Base-by-base conservation (phyloP, 352 stramenopile species). In the Hyaloperonospora arabidopsidis region DNA sequence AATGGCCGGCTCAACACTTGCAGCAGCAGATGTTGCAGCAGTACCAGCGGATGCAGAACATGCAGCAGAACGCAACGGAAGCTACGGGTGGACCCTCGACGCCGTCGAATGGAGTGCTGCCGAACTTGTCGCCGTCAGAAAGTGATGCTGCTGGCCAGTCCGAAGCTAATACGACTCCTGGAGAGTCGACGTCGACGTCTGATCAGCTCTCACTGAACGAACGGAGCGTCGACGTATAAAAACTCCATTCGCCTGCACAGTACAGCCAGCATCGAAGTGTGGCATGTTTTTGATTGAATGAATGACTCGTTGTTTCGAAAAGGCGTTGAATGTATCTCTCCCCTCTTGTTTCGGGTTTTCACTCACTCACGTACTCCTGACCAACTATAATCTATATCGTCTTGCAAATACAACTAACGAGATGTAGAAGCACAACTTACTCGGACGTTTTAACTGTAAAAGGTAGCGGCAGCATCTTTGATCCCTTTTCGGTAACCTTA, bases 11-110 rank as follows among this genome's bases (percentile, higher is more conserved):
- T 57, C 78, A 75, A 45, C 84, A 94, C 46, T 49, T 92, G 40
- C 84, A 94, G 56, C 82, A 92, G 74, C 82, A 92, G 59, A 88
- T 94, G 78, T 61, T 94, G 14, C 84, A 94, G 68, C 84, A 94
- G 62, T 94, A 93, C 69, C 84, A 94, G 61, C 57, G 61, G 2
- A 69, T 69, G 57, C 79, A 93, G 61, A 75, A 68, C 34, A 84
- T 93, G 72, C 79, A 89, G 59, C 70, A 79, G 41, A 67, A 49
- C 18, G 45, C 49, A 36, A 36, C 56, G 1, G 47, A 32, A 11
- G 47, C 21, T 45, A 34, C 39, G 15, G 54, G 40, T 48, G 60
- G 48, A 1, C 29, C 44, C 10, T 47, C 56, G 7, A 54, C 60
- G 1, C 45, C 59, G 38, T 65, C 59, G 19, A 65, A 65, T 29